Evolutionary conservation across 2,329 filamentous ascomycete genomes (phyloP), one percentile per base, ranked within the genome.

Genomic region (Aspergillus tubingensis): DNA sequence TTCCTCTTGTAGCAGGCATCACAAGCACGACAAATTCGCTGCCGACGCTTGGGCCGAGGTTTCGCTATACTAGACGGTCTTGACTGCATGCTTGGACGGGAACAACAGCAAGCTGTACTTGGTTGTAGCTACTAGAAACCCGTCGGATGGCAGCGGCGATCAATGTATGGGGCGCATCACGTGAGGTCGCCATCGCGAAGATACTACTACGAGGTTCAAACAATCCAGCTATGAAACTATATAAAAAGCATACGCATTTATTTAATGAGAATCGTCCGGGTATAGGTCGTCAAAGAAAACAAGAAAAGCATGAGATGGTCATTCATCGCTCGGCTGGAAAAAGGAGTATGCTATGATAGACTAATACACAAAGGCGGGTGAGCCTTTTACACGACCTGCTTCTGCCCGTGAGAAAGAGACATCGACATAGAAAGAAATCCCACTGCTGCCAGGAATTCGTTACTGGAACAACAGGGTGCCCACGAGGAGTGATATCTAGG

Each of bases 331-430:
- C 62, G 47, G 58, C 53, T 62, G 41, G 41, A 65, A 63, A 66
- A 64, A 58, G 54, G 62, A 64, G 61, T 61, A 66, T 65, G 65
- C 67, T 69, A 66, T 65, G 57, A 60, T 64, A 65, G 61, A 68
- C 67, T 69, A 69, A 69, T 69, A 69, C 66, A 70, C 66, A 68
- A 67, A 68, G 66, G 60, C 61, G 61, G 61, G 61, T 55, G 58
- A 62, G 62, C 64, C 63, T 57, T 44, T 44, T 54, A 64, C 54
- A 62, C 59, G 59, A 60, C 64, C 52, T 68, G 60, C 59, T 61
- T 61, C 57, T 63, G 63, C 66, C 66, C 58, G 63, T 63, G 60
- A 65, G 57, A 60, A 65, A 58, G 60, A 62, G 59, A 66, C 59
- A 69, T 68, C 60, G 66, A 69, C 65, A 66, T 64, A 62, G 62